Percentiles rank a stretch among this genome's conserved stretches.
These are phyloP conservation scores for Phytophthora citricola DNA, from an alignment of 352 stramenopile genomes.

Conservation along the genomic window DNA sequence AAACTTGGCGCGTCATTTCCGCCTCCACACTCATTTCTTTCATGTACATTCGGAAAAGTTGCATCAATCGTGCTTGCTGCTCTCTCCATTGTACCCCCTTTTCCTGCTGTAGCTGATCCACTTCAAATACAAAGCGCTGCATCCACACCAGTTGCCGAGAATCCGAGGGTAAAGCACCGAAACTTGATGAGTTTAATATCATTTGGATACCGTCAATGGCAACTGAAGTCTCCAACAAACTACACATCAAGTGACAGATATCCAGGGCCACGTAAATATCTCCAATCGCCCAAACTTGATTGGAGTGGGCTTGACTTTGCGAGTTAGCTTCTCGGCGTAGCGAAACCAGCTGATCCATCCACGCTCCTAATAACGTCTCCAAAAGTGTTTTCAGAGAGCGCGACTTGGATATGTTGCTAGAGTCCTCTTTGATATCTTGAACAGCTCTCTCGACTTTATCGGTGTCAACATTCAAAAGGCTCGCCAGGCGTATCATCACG, in stretches of 20 bases:
- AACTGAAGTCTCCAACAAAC: conserved; percentile 39
- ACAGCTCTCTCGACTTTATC: conserved; percentile 35
- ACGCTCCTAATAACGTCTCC: conserved; percentile 38
- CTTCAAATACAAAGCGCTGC: conserved; percentile 53
- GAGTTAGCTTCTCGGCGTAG: background rate
- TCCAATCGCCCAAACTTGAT: background rate
- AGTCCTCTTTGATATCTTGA: conserved; percentile 34
- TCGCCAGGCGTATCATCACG: conserved; percentile 40
- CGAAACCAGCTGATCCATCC: conserved; percentile 48
- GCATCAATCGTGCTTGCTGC: conserved; percentile 21
- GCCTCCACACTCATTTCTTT: conserved; percentile 46
- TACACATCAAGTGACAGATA: conserved; percentile 56
- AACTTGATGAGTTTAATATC: conserved; percentile 43
- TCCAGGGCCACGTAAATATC: conserved; percentile 54
- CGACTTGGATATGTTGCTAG: conserved; percentile 41
- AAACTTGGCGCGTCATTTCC: conserved; percentile 40
- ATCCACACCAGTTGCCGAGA: conserved; percentile 52
- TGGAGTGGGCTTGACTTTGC: background rate
- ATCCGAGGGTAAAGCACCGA: conserved; percentile 37
- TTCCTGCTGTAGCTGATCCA: conserved; percentile 36
- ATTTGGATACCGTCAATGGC: conserved; percentile 51
- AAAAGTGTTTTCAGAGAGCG: conserved; percentile 43
- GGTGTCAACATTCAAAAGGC: conserved; percentile 29
- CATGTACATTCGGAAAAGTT: conserved; percentile 54
- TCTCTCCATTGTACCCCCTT: conserved; percentile 3